phyloP scores from a whole-genome alignment of 75 land plant species.

The Larix kaempferi region DNA sequence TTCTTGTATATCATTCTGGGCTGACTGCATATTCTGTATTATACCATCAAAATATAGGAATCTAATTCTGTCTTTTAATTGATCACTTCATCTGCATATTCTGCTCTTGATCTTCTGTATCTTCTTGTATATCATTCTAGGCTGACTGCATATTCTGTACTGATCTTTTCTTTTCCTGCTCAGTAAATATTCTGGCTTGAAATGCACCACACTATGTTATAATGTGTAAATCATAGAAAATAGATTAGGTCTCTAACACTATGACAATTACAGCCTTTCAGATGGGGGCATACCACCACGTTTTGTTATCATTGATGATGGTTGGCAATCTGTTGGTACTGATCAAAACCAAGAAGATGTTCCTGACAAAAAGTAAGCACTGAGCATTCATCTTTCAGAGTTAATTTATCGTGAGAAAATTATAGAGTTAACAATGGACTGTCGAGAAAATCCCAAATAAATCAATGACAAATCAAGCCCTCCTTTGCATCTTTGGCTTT shows the following conservation, averaged over 20 bases:
- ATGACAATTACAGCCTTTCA: slow-evolving; percentile 24
- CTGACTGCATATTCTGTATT: no score
- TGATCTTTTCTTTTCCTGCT: no score
- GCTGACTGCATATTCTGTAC: no score
- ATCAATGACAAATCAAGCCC: background rate
- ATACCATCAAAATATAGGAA: background rate
- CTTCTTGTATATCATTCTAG: no score
- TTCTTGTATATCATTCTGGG: background rate
- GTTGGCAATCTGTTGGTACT: slow-evolving; percentile 57
- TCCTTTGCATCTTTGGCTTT: background rate
- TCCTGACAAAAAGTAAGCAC: background rate
- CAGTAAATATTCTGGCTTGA: no score
- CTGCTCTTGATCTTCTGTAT: background rate
- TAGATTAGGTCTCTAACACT: no score
- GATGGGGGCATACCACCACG: slow-evolving; percentile 55
- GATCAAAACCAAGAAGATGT: slow-evolving; percentile 18
- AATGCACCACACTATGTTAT: no score
- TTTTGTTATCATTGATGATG: slow-evolving; percentile 65
- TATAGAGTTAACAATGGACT: no score
- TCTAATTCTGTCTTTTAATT: no score
- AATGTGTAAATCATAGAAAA: no score
- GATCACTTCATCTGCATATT: background rate
- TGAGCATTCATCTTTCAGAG: background rate
- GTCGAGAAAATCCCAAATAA: background rate
- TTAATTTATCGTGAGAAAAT: background rate